Evolutionary conservation across 148 eudicot genomes (phyloP), one percentile per base, ranked within the genome.

Genomic region (Nepenthes mirabilis): DNA sequence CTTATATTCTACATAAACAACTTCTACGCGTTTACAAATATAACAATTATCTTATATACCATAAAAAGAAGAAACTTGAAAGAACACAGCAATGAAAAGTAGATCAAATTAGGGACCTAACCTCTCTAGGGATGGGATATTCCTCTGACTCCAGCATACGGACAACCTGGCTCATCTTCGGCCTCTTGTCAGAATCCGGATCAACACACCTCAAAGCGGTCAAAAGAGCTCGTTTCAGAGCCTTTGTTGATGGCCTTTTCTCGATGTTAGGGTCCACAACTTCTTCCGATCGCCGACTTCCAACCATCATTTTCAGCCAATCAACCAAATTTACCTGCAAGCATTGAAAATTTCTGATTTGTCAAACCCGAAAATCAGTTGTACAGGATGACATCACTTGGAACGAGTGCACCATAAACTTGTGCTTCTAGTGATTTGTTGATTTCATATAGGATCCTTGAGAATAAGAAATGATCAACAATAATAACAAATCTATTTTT

Each of bases 141-240:
- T 84, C 86, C 73, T 84, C 90, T 2, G 90, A 78, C 66, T 84
- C 90, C 65, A 84, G 86, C 90, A 84, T 84, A 34, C 86, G 85
- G 52, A 74, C 90, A 64, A 84, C 82, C 65, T 84, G 90, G 68
- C 86, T 57, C 90, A 84, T 84, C 63, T 70, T 84, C 14, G 90
- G 90, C 66, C 90, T 77, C 75, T 84, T 84, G 37, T 81, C 82
- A 9, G 82, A 79, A 63, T 84, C 86, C 5, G 90, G 86, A 68
- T 84, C 90, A 47, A 84, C 82, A 54, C 86, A 84, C 74, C 90
- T 78, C 51, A 84, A 68, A 53, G 83, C 86, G 53, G 86, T 84
- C 52, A 84, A 55, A 65, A 84, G 86, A 43, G 82, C 80, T 34
- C 90, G 72, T 67, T 84, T 84, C 33, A 84, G 76, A 40, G 83